Evolutionary conservation across 176 grass and related monocot species (phyloP).

Genomic region (Urochloa ruziziensis): DNA sequence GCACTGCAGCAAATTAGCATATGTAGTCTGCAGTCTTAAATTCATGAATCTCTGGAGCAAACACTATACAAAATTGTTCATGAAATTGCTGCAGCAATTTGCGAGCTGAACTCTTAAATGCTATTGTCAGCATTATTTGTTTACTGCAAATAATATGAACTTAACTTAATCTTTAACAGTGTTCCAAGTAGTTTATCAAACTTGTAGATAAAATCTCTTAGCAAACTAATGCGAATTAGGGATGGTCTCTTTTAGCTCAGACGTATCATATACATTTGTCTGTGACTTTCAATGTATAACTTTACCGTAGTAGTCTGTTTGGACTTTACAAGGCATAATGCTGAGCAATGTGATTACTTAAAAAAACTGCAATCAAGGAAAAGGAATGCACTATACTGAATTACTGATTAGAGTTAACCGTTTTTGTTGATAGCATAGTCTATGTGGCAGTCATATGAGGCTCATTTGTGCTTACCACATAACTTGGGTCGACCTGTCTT

Average conservation of each 20-base stretch:
- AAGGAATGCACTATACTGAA: neutral
- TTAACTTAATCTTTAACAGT: conserved; percentile 14
- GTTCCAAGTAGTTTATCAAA: neutral
- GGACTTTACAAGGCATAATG: neutral
- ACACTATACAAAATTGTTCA: too few relatives aligned
- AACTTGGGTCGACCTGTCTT: neutral
- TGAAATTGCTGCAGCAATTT: neutral
- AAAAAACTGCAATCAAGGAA: neutral
- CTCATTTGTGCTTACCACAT: neutral
- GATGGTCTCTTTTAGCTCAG: neutral
- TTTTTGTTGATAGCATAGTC: neutral
- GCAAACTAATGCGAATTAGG: too few relatives aligned
- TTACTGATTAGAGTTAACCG: neutral
- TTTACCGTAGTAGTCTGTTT: neutral
- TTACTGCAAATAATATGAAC: conserved; percentile 51
- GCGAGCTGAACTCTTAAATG: conserved; percentile 38
- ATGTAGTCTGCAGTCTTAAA: too few relatives aligned
- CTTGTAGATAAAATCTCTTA: too few relatives aligned
- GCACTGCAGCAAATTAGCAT: conserved; percentile 8
- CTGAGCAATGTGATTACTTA: neutral
- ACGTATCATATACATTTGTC: neutral
- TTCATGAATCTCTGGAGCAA: too few relatives aligned
- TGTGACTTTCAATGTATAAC: neutral
- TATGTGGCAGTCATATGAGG: neutral
- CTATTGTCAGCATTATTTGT: conserved; percentile 29